phyloP scores from a whole-genome alignment of 1,284 basidiomycete species.

The Trichosporon asahii region DNA sequence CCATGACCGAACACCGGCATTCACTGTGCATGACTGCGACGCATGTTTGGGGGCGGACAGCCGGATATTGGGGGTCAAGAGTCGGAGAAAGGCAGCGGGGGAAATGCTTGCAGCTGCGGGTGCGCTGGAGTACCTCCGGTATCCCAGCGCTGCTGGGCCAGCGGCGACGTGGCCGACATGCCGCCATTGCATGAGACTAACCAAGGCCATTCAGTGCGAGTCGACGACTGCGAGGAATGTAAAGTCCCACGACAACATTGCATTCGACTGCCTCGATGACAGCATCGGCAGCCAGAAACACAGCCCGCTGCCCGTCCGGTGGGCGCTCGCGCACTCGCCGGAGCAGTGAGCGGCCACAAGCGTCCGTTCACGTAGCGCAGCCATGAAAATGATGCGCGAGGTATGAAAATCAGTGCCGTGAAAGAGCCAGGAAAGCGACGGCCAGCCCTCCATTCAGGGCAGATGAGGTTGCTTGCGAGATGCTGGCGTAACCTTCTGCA shows the following conservation, averaged over 20 bases:
- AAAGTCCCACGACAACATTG: not conserved
- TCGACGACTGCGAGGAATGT: not conserved
- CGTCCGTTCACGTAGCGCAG: not conserved
- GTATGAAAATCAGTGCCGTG: constrained; percentile 2
- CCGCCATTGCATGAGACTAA: not conserved
- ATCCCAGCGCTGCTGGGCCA: not conserved
- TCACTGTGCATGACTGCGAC: not conserved
- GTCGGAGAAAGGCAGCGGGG: not conserved
- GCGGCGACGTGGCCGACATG: not conserved
- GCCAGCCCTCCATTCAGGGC: not conserved
- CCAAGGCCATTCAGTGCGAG: not conserved
- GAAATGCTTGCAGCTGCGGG: not conserved
- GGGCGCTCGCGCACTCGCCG: not conserved
- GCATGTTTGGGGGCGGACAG: not conserved
- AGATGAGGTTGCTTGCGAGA: not conserved
- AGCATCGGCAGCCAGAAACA: too few species aligned
- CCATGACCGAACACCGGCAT: not conserved
- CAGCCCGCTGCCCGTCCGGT: not conserved
- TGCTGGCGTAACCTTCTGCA: too few species aligned
- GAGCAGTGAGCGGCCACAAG: not conserved
- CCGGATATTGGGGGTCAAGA: not conserved
- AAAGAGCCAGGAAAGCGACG: not conserved
- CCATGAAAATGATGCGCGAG: not conserved
- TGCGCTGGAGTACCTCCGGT: not conserved
- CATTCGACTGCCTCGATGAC: too few species aligned